phyloP scores from a whole-genome alignment of 805 yeast genomes.

The Metschnikowia henanensis region DNA sequence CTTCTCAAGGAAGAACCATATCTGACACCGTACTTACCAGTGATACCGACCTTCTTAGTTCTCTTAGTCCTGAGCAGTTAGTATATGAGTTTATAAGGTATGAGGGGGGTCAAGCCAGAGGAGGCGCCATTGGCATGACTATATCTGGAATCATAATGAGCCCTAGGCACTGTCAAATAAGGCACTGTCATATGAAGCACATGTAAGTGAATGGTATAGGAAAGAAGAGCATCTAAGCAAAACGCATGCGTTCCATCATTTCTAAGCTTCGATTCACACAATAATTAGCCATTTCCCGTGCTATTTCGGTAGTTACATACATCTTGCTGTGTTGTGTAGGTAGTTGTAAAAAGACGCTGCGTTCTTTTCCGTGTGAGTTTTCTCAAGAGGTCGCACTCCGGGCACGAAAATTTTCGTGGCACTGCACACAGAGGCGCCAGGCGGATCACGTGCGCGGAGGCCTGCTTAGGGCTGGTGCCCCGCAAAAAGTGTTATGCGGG shows the following conservation, averaged over 20 bases:
- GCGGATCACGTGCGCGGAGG: conserved; percentile 15
- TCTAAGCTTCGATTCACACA: no score
- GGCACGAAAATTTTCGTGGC: conserved; percentile 15
- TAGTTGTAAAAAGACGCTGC: conserved; percentile 11
- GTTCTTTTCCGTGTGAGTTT: conserved; percentile 12
- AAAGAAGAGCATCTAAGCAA: no score
- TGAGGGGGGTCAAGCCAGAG: no score
- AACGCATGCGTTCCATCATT: no score
- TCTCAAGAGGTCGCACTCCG: conserved; percentile 9
- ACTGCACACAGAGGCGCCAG: conserved; percentile 11
- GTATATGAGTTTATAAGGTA: conserved; percentile 27
- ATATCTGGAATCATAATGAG: no score
- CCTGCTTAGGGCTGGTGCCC: conserved; percentile 18
- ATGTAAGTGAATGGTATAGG: no score
- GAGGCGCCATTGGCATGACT: no score
- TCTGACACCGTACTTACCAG: conserved; percentile 99
- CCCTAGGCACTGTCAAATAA: no score
- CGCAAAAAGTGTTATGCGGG: background rate
- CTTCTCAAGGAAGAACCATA: conserved; percentile 99
- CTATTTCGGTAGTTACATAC: conserved; percentile 14
- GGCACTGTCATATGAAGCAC: no score
- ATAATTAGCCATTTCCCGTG: background rate
- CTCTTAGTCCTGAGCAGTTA: conserved; percentile 90
- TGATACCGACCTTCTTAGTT: conserved; percentile 99
- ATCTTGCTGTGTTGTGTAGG: conserved; percentile 22